These are phyloP conservation scores for Rhododendron griersonianum DNA, from an alignment of 148 eudicot species.

Conservation along the genomic window DNA sequence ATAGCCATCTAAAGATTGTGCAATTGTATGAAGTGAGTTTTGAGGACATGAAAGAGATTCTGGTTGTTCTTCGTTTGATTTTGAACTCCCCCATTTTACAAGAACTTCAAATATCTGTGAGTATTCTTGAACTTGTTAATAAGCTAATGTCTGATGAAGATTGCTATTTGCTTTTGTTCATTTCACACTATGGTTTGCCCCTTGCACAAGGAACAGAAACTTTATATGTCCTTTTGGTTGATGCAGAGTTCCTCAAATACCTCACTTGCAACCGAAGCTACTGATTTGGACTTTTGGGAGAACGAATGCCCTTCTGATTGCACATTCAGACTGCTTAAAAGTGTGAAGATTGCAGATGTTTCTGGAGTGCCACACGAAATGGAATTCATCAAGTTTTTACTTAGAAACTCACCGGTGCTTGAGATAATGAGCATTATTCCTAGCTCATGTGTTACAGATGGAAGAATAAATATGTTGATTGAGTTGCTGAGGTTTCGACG, in stretches of 20 bases:
- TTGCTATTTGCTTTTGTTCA: neutral
- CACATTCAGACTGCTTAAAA: constrained; percentile 49
- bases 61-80: constrained; percentile 79
- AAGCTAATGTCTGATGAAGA: neutral
- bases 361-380: constrained; percentile 77
- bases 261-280: constrained; percentile 33
- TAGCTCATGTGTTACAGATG: constrained; percentile 45
- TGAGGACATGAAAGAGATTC: constrained; percentile 83
- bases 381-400: constrained; percentile 64
- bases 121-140: constrained; percentile 14
- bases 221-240: neutral
- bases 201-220: neutral
- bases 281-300: constrained; percentile 65
- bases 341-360: constrained; percentile 67
- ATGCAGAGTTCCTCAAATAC: constrained; percentile 73
- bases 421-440: constrained; percentile 61
- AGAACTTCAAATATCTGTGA: constrained; percentile 90
- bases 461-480: constrained; percentile 52
- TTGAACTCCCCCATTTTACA: constrained; percentile 65
- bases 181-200: neutral
- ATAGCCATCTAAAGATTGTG: constrained; percentile 49
- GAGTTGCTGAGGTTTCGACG: constrained; percentile 71
- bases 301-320: constrained; percentile 42
- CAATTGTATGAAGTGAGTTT: constrained; percentile 83
- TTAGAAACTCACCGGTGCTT: constrained; percentile 60